Percentiles rank a stretch among this genome's conserved stretches.
These are phyloP conservation scores for Fraxinus ornus DNA, from an alignment of 305 asterid genomes.

Conservation along the genomic window DNA sequence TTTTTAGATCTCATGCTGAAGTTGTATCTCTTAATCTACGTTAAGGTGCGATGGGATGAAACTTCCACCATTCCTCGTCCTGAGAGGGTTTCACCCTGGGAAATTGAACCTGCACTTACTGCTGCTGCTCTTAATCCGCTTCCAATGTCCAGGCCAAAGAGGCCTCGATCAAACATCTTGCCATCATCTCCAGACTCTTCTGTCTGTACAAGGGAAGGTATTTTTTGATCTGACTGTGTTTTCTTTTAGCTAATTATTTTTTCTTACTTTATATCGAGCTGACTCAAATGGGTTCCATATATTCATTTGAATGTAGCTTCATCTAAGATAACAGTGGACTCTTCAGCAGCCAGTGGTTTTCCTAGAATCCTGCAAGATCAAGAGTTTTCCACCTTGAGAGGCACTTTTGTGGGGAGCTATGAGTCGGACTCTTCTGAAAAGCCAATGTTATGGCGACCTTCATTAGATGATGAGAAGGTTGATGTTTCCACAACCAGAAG, in stretches of 20 bases:
- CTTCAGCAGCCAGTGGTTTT: conserved; percentile 60
- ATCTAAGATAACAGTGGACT: conserved; percentile 61
- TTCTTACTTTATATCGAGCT: neutral
- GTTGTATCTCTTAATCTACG: conserved; percentile 6
- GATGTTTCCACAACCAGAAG: conserved; percentile 56
- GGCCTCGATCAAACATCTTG: conserved; percentile 65
- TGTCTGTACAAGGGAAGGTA: conserved; percentile 83
- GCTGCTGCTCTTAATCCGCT: conserved; percentile 75
- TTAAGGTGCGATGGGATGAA: conserved; percentile 92
- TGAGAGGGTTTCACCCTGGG: conserved; percentile 93
- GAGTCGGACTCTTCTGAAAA: conserved; percentile 66
- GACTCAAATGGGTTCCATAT: conserved; percentile 13
- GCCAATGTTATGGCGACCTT: conserved; percentile 46
- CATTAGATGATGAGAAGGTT: conserved; percentile 55
- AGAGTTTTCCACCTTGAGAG: conserved; percentile 74
- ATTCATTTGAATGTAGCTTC: conserved; percentile 41
- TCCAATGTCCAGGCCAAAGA: conserved; percentile 65
- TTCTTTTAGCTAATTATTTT: conserved; percentile 1
- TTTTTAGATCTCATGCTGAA: conserved; percentile 16
- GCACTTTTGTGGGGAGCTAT: conserved; percentile 49
- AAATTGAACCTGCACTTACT: conserved; percentile 74
- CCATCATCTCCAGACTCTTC: conserved; percentile 81
- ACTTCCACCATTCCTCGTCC: conserved; percentile 69
- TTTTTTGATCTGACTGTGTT: conserved; percentile 1
- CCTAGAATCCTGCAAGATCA: conserved; percentile 92